Evolutionary conservation across 495 filamentous ascomycete species (phyloP).

Genomic region (Penicillium longicatenatum): DNA sequence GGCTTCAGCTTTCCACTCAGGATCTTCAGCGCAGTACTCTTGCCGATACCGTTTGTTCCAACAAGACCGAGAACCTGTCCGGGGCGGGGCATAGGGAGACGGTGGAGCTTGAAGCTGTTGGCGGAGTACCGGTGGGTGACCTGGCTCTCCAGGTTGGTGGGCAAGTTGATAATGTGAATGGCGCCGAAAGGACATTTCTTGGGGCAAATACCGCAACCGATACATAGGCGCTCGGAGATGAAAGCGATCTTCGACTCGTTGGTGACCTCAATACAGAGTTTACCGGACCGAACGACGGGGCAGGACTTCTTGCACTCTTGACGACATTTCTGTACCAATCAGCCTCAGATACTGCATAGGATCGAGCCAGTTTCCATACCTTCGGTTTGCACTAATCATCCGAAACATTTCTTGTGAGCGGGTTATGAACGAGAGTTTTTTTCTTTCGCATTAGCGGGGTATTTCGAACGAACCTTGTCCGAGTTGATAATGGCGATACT

Average conservation of each 20-base stretch:
- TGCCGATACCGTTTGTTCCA: conserved; percentile 99
- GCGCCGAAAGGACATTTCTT: conserved; percentile 99
- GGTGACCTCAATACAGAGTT: conserved; percentile 94
- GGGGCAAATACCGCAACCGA: conserved; percentile 98
- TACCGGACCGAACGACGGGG: conserved; percentile 95
- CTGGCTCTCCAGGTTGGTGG: conserved; percentile 95
- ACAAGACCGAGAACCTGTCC: conserved; percentile 97
- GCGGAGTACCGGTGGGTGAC: conserved; percentile 98
- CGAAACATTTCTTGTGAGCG: conserved; percentile 34
- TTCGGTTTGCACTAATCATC: conserved; percentile 89
- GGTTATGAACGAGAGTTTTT: conserved; percentile 21
- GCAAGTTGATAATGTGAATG: conserved; percentile 99
- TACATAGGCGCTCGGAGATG: conserved; percentile 92
- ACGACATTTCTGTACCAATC: conserved; percentile 70
- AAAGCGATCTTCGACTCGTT: conserved; percentile 93
- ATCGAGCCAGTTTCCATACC: conserved; percentile 48
- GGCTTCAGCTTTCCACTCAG: conserved; percentile 98
- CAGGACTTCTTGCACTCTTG: conserved; percentile 99
- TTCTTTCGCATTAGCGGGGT: conserved; percentile 34
- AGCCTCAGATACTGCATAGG: not conserved
- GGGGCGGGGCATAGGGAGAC: conserved; percentile 90
- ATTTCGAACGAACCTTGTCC: conserved; percentile 76
- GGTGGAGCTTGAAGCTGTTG: conserved; percentile 99
- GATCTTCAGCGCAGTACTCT: conserved; percentile 97
- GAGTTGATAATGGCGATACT: conserved; percentile 97